Evolutionary conservation across 1,284 basidiomycete genomes (phyloP).

Genomic region (Phellopilus nigrolimitatus): DNA sequence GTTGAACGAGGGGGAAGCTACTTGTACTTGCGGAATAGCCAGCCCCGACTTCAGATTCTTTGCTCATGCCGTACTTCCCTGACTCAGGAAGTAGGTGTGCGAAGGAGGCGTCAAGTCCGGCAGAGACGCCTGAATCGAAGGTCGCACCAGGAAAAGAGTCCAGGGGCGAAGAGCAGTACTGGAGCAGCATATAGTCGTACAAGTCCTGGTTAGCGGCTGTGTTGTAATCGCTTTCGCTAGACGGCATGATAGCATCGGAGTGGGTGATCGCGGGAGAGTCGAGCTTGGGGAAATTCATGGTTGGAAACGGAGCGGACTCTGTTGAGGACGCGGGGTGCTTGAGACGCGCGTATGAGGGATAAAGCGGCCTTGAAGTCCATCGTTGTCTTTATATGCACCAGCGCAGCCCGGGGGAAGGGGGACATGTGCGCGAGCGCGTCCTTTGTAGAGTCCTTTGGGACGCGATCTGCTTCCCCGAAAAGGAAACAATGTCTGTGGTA

Average conservation of each 20-base stretch:
- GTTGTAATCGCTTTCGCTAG: background rate
- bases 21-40: too few species aligned
- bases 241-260: background rate
- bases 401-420: background rate
- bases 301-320: background rate
- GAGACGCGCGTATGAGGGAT: background rate
- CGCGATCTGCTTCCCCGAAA: background rate
- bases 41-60: too few species aligned
- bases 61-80: too few species aligned
- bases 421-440: background rate
- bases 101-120: too few species aligned
- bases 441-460: slow-evolving; percentile 12
- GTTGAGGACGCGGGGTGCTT: background rate
- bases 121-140: too few species aligned
- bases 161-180: too few species aligned
- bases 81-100: too few species aligned
- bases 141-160: too few species aligned
- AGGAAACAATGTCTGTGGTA: too few species aligned
- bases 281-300: background rate
- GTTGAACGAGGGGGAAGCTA: too few species aligned
- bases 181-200: too few species aligned
- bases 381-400: slow-evolving; percentile 7
- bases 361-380: background rate
- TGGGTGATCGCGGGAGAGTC: background rate
- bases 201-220: too few species aligned